These are phyloP conservation scores for Aulographum hederae DNA, from an alignment of 2,329 filamentous ascomycete genomes.

Conservation along the genomic window DNA sequence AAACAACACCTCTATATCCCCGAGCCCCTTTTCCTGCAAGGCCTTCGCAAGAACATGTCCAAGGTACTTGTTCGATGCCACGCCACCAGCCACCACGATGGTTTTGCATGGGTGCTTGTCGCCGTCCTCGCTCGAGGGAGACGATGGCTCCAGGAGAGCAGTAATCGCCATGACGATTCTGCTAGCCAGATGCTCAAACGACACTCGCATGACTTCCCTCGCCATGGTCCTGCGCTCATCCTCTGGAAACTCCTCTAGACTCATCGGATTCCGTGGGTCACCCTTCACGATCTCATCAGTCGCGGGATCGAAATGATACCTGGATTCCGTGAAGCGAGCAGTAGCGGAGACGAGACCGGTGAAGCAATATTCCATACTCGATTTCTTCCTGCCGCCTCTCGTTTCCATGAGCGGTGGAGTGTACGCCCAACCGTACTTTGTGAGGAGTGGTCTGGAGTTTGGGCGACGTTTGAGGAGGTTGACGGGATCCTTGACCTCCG, in stretches of 20 bases:
- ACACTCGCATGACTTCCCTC: constrained; percentile 54
- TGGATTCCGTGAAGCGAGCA: constrained; percentile 18
- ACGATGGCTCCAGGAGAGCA: too few relatives aligned
- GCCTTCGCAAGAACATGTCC: constrained; percentile 43
- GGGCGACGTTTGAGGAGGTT: too few relatives aligned
- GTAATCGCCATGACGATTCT: constrained; percentile 57
- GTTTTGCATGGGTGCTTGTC: constrained; percentile 23
- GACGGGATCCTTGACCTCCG: too few relatives aligned
- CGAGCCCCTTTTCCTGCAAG: constrained; percentile 44
- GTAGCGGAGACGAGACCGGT: constrained; percentile 50
- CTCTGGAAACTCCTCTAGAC: constrained; percentile 23
- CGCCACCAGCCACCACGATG: constrained; percentile 75
- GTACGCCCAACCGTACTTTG: constrained; percentile 3
- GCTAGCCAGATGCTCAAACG: constrained; percentile 73
- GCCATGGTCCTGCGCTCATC: constrained; percentile 53
- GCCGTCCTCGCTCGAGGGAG: too few relatives aligned
- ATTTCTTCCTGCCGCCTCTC: constrained; percentile 15
- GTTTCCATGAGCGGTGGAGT: constrained; percentile 9
- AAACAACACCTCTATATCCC: constrained; percentile 42
- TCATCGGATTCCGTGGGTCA: too few relatives aligned
- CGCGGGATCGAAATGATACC: neutral
- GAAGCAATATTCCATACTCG: constrained; percentile 53
- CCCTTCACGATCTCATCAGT: neutral
- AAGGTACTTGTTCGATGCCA: constrained; percentile 71
- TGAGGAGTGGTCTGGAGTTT: too few relatives aligned